Base-by-base conservation (phyloP, 371 early-diverging fungal species). In the Zychaea mexicana region DNA sequence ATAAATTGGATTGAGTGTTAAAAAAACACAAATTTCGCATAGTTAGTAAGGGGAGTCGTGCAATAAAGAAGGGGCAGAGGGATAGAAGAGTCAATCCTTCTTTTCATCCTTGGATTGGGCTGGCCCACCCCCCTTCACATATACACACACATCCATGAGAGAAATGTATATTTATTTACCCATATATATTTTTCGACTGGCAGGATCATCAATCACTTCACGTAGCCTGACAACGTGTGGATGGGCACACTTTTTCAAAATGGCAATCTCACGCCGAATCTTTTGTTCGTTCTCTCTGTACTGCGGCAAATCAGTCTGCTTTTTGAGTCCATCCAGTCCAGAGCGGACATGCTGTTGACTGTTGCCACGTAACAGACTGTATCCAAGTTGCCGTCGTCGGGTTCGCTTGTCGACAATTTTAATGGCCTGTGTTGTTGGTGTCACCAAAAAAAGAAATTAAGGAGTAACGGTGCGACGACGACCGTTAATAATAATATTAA, bases 141-240 rank as follows among this genome's bases (percentile, higher is more conserved):
- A n/a, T n/a, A n/a, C n/a, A n/a, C n/a, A n/a, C n/a, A n/a, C n/a
- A n/a, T n/a, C n/a, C n/a, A n/a, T n/a, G n/a, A n/a, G n/a, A n/a
- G n/a, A n/a, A n/a, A n/a, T n/a, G n/a, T n/a, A n/a, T n/a, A n/a
- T 42, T 42, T 12, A 59, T 45, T 52, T 68, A 76, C 95, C 89
- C 62, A 95, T 83, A 80, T 96, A 98, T 33, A 98, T 94, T 66
- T 97, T 95, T 32, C 91, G 84, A 27, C 92, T 89, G 38, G 75
- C 84, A 15, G 96, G 95, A 72, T 96, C 95, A 76, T 98, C 97
- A 64, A 97, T 97, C 49, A 98, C 97, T 72, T 97, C 97, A 61
- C 85, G 78, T 56, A 98, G 73, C 32, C 86, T 80, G 24, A 98
- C 96, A 27, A 98, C 92, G 66, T 98, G 90, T 1, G 96, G 96